phyloP scores from a whole-genome alignment of 2,329 filamentous ascomycete species.

The Pseudocercospora vitis region DNA sequence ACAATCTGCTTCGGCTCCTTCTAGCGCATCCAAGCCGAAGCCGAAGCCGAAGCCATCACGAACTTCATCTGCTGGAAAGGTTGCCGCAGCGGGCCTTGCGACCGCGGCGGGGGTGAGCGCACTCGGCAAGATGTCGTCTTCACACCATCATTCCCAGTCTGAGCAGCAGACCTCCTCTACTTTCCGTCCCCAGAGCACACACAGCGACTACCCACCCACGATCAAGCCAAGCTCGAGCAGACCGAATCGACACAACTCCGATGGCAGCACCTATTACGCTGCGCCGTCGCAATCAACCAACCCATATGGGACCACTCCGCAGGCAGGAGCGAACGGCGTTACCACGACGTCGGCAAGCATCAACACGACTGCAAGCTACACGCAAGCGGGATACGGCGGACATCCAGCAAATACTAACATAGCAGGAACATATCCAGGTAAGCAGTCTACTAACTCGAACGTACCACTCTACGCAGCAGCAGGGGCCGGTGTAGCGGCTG shows the following conservation, averaged over 20 bases:
- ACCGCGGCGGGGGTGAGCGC: constrained; percentile 47
- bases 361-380: constrained; percentile 12
- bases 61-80: constrained; percentile 37
- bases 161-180: constrained; percentile 8
- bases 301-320: constrained; percentile 11
- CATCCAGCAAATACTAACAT: constrained; percentile 3
- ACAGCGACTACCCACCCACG: constrained; percentile 16
- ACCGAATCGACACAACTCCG: constrained; percentile 22
- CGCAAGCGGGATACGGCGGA: constrained; percentile 13
- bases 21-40: constrained; percentile 26
- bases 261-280: constrained; percentile 24
- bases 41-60: constrained; percentile 33
- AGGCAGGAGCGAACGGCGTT: constrained; percentile 13
- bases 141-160: constrained; percentile 18
- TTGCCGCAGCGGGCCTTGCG: constrained; percentile 38
- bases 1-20: constrained; percentile 29
- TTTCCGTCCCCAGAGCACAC: constrained; percentile 18
- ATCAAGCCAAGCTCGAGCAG: constrained; percentile 9
- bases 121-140: constrained; percentile 22
- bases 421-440: constrained; percentile 38
- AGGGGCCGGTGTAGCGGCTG: constrained; percentile 49
- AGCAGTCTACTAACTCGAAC: constrained; percentile 46
- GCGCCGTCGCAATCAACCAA: constrained; percentile 12
- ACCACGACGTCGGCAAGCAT: constrained; percentile 2
- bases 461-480: constrained; percentile 48